A percentile compares a stretch with the other conserved stretches of the same genome.
Evolutionary conservation across 441 rosid genomes (phyloP).

Genomic region (Mallotus repandus): DNA sequence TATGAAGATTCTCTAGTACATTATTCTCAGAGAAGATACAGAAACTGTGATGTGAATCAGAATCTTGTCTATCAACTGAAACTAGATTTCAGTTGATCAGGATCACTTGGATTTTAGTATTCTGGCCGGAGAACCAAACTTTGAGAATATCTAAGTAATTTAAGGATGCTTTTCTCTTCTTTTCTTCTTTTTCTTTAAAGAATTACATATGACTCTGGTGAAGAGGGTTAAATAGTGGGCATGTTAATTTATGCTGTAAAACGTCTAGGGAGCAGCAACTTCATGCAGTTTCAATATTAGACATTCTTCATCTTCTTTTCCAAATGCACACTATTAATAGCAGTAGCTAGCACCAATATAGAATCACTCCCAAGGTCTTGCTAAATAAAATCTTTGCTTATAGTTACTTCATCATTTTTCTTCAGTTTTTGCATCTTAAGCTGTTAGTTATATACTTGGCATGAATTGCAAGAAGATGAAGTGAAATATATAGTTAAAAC

Average conservation of each 20-base stretch:
- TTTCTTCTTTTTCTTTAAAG: background rate
- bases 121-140: slow-evolving; percentile 13
- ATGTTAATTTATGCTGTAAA: background rate
- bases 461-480: no score
- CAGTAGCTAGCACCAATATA: no score
- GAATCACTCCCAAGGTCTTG: no score
- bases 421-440: no score
- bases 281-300: no score
- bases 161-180: background rate
- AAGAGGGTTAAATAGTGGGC: background rate
- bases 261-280: no score
- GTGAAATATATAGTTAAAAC: no score
- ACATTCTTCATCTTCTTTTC: no score
- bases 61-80: slow-evolving; percentile 1
- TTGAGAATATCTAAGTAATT: background rate
- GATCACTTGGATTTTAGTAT: slow-evolving; percentile 20
- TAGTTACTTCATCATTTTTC: no score
- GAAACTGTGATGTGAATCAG: slow-evolving; percentile 4
- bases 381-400: no score
- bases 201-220: background rate
- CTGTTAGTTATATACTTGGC: no score
- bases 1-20: slow-evolving; percentile 8
- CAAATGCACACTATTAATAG: no score
- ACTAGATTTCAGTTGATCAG: slow-evolving; percentile 10
- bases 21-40: background rate